Evolutionary conservation across 495 filamentous ascomycete genomes (phyloP), one percentile per base, ranked within the genome.

Genomic region (Elaphomyces granulatus): DNA sequence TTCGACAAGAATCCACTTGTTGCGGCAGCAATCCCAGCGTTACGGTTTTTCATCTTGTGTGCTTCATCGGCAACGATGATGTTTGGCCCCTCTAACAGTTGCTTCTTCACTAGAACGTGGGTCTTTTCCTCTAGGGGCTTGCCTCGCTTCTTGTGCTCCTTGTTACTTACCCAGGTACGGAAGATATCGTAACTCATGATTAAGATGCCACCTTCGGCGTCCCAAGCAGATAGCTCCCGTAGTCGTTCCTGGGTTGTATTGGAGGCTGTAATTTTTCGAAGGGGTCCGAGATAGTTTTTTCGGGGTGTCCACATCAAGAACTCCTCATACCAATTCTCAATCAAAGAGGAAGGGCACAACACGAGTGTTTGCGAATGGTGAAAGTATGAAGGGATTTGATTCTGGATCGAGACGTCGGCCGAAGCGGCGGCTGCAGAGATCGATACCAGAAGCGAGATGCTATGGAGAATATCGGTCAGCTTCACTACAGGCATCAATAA

Each of bases 31-130:
- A 85, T 56, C n/a, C 58, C 50, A 0, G 75, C 54, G 0, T 44
- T 49, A 0, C 56, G 54, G 42, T 83, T 84, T 52, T 90, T 94
- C 43, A 94, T 55, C 17, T 54, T 64, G 48, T 96, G 87, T 0
- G 87, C 87, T 53, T 96, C 87, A 47, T 96, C 87, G 1, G 80
- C 80, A 10, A 94, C 59, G n/a, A 94, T 76, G 31, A 94, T 74
- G 37, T 71, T 81, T 0, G 86, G 78, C 0, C 64, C 58, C 16
- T 74, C 45, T 0, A 74, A 45, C n/a, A 88, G 55, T 30, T 69
- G 60, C 4, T 66, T 45, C 15, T 56, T 58, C 4, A 75, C 43
- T 15, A 38, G 36, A 2, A 49, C 36, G 41, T 71, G 64, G 16
- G 63, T 38, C 3, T 59, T 45, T 2, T 58, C 56, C 12, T 48